Base-by-base conservation (phyloP, 306 rosid genomes). In the Urtica urens region DNA sequence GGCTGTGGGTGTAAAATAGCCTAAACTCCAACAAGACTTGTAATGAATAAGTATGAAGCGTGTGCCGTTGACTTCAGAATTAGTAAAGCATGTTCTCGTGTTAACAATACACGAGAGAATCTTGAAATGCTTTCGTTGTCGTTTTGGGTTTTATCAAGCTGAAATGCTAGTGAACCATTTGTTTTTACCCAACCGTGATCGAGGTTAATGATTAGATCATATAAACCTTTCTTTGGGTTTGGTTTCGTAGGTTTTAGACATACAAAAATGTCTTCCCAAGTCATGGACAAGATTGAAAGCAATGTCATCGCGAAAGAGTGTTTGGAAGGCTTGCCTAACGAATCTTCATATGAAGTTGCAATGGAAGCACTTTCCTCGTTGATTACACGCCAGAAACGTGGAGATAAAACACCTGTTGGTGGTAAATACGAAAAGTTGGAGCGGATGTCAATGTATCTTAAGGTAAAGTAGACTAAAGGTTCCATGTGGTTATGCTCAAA, bases 341-440 rank as follows among this genome's bases (percentile, higher is more conserved):
- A 26, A 15, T 65, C 70, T 38, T 71, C 85, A 12, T 76, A 69
- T 41, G 82, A 83, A 64, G 53, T 57, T 21, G 78, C 94, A 40
- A 73, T 76, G 87, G 78, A 79, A 58, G 81, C 81, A 48, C 87
- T 83, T 54, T 83, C 87, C 30, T 83, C 87, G 66, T 79, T 83
- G 29, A 83, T 83, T 53, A 73, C 76, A 53, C 58, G 60, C 24
- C 59, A 71, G 59, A 73, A 62, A 51, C 80, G 87, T 19, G 87
- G 85, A 59, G 74, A 64, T 23, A 60, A 62, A 58, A 58, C 73
- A n/a, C 33, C 69, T 0, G 11, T 55, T 47, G 54, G 64, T 31
- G 39, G 72, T 24, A 76, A 38, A 38, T 58, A 55, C 40, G 56
- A 16, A 18, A 73, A 83, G 46, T 57, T 79, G 50, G 58, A 66